Conservation (phyloP, 139 green algal genomes). For the Chlorella sorokiniana region DNA sequence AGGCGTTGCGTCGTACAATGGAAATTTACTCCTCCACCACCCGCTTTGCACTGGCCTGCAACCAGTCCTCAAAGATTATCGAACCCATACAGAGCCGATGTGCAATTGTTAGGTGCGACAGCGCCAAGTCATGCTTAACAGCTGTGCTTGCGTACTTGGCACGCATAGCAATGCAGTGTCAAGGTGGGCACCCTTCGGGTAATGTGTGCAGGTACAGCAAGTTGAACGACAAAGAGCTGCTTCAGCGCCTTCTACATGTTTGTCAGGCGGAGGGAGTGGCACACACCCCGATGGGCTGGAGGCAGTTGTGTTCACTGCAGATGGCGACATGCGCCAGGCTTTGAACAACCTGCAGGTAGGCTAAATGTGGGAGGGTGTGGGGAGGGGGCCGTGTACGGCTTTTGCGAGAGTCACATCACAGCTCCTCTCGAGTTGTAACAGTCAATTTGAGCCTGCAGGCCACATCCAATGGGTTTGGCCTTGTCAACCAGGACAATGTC, state of each 20-base stretch:
- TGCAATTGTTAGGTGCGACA: conserved; percentile 90
- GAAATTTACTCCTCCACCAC: conserved; percentile 96
- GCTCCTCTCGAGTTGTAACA: neutral
- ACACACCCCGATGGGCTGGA: conserved; percentile 87
- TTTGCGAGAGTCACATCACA: too few species aligned
- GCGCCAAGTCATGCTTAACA: neutral
- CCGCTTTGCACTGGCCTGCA: conserved; percentile 98
- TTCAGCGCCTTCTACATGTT: conserved; percentile 84
- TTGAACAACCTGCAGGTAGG: conserved; percentile 86
- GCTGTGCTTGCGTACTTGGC: too few species aligned
- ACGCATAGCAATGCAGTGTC: neutral
- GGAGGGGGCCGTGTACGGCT: too few species aligned
- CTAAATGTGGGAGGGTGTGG: neutral
- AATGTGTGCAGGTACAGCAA: conserved; percentile 46
- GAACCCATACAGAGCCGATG: conserved; percentile 99
- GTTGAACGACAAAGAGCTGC: conserved; percentile 87
- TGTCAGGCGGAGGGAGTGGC: conserved; percentile 58
- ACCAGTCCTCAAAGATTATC: conserved; percentile 96
- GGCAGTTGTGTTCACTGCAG: conserved; percentile 97
- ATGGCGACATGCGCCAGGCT: conserved; percentile 99
- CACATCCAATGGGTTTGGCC: conserved; percentile 88
- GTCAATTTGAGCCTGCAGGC: conserved; percentile 74
- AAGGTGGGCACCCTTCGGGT: neutral
- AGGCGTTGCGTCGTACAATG: conserved; percentile 98
- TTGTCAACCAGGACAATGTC: conserved; percentile 89